Base-by-base conservation (phyloP, 164 flowering plant genomes). In the Akebia trifoliata region DNA sequence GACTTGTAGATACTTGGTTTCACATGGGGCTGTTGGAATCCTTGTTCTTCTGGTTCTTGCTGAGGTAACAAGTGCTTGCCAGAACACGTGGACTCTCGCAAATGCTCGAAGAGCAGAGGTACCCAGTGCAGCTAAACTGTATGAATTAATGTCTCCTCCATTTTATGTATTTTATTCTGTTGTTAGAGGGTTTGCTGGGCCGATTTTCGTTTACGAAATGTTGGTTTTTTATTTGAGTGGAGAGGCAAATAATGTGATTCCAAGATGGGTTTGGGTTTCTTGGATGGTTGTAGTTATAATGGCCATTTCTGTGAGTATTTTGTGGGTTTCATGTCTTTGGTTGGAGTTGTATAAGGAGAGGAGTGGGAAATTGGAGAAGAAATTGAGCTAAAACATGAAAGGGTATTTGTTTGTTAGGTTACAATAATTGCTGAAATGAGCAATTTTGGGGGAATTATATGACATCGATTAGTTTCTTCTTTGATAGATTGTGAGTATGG, bases 81-180 rank as follows among this genome's bases (percentile, higher is more conserved):
- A 91, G 81, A 92, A 92, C 68, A 67, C 69, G 1, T 92, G 98
- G 96, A 89, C 98, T 0, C 78, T 92, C 4, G 95, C 98, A 4
- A 30, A 55, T 26, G 74, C 69, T 2, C 56, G 86, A 45, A 72
- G 71, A 48, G 24, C 12, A 28, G 95, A 89, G 21, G 47, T 32
- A 4, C 49, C 55, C 0, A 21, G 59, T 6, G 96, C 98, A 2
- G 74, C 69, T 0, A 78, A 60, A 54, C 55, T 86, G 65, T 76
- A 75, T 53, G 71, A 57, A 1, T 5, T 68, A 34, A 38, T 83
- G 62, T 83, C 90, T 7, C 89, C 83, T 26, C 81, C 86, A 1
- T 87, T 87, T 49, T 87, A 83, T 58, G 78, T 59, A 2, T 60
- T 82, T 44, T 87, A 90, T 54, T 59, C 83, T 3, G 26, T 87